Evolutionary conservation across 306 rosid genomes (phyloP), one percentile per base, ranked within the genome.

Genomic region (Cicer chorassanicum): DNA sequence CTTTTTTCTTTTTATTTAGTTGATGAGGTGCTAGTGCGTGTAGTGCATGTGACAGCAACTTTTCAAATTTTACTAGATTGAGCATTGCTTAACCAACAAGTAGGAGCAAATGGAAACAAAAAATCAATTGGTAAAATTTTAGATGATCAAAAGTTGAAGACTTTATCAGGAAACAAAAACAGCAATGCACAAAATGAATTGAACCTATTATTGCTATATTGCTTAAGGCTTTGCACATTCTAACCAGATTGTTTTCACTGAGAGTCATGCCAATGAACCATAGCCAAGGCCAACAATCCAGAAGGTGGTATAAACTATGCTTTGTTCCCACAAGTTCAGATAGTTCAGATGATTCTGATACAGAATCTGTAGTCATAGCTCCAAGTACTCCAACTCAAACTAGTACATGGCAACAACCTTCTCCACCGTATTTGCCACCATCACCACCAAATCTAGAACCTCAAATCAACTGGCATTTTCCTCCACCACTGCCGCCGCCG

Each of bases 291-390:
- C 41, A 24, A 42, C 51, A 48, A 67, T 67, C 80, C 61, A 50
- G 18, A 10, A 74, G 72, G 61, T 81, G 84, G 80, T 80, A 80
- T 44, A 53, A 51, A 7, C 53, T 68, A 41, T 80, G 84, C 42
- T 60, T 68, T 61, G 21, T 50, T 62, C 72, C 51, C 12, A 34
- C 34, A 41, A 61, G 38, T 74, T 4, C 12, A 46, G 75, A 75
- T 14, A 68, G 73, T 68, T 81, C 80, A 60, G 80, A 81, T 61
- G 84, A 74, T 61, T 80, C 84, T 8, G 84, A 75, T 45, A 42
- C 64, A 12, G 77, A 81, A 50, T 68, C 73, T 61, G 62, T 75
- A 0, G 39, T 80, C 50, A 7, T 59, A 39, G 0, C 74, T 38
- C 54, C 69, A 6, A 19, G 0, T 19, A 41, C 15, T 74, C 9